phyloP scores from a whole-genome alignment of 805 yeast genomes.

The Ogataea naganishii region DNA sequence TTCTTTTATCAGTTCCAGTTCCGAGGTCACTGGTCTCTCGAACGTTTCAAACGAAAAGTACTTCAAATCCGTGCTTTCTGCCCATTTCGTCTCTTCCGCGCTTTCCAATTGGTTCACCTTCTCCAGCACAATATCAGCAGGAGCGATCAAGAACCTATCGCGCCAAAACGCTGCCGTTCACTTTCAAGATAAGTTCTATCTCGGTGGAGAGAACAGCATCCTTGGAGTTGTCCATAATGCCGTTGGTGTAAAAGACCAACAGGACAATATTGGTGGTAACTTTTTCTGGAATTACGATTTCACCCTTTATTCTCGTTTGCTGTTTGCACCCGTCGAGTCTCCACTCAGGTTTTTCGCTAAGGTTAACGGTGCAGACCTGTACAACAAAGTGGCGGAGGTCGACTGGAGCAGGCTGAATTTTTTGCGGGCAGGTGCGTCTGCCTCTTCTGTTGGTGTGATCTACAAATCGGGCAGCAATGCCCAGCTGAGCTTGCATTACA shows the following conservation, averaged over 20 bases:
- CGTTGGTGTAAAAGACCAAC: constrained; percentile 50
- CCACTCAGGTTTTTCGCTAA: constrained; percentile 59
- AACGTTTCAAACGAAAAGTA: constrained; percentile 21
- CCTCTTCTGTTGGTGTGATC: constrained; percentile 52
- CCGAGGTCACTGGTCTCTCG: constrained; percentile 35
- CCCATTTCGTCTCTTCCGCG: constrained; percentile 29
- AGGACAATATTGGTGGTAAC: constrained; percentile 62
- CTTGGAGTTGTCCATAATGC: constrained; percentile 63
- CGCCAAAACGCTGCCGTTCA: constrained; percentile 34
- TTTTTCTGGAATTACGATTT: constrained; percentile 19
- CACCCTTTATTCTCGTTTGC: constrained; percentile 46
- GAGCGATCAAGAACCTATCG: constrained; percentile 39
- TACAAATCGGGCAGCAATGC: constrained; percentile 54
- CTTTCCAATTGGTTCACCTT: constrained; percentile 38
- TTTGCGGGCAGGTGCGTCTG: constrained; percentile 34
- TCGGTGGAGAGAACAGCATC: constrained; percentile 73
- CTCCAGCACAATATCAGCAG: constrained; percentile 41
- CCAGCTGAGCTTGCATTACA: constrained; percentile 57
- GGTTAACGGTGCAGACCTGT: constrained; percentile 56
- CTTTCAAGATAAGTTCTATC: constrained; percentile 69
- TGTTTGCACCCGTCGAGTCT: constrained; percentile 36
- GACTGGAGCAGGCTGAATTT: constrained; percentile 9
- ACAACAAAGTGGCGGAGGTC: constrained; percentile 14
- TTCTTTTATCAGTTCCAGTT: constrained; percentile 25
- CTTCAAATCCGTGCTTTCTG: constrained; percentile 25